Evolutionary conservation across 202 grass and related monocot genomes (phyloP).

Genomic region (Dendrocalamus latiflorus): DNA sequence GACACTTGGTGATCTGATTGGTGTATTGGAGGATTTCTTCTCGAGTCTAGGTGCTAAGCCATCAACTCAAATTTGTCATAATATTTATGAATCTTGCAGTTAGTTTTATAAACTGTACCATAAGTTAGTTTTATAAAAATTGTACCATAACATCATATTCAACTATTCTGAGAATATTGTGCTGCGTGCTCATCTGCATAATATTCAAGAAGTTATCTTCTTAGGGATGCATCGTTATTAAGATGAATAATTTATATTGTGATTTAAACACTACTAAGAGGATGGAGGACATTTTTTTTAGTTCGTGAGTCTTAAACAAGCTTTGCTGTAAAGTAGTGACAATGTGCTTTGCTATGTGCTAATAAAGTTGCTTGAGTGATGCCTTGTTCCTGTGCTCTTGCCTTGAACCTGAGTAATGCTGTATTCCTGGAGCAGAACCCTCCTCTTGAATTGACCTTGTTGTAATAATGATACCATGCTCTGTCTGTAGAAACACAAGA

Average conservation of each 20-base stretch:
- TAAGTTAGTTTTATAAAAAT: not conserved
- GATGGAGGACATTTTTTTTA: not conserved
- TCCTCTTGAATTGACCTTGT: not conserved
- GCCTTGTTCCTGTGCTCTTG: not conserved
- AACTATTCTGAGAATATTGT: not conserved
- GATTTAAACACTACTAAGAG: not conserved
- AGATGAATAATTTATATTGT: not conserved
- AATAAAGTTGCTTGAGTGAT: not conserved
- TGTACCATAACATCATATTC: not conserved
- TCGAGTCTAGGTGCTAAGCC: slow-evolving; percentile 56
- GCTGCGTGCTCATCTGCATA: not conserved
- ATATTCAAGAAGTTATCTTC: not conserved
- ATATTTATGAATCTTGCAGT: not conserved
- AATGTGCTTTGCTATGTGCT: not conserved
- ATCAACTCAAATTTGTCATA: not conserved
- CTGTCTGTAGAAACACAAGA: not conserved
- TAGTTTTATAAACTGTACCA: too few relatives aligned
- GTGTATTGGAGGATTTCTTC: slow-evolving; percentile 94
- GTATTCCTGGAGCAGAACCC: not conserved
- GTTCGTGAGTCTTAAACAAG: not conserved
- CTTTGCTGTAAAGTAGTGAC: not conserved
- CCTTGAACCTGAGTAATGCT: not conserved
- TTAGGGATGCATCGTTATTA: not conserved
- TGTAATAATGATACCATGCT: not conserved
- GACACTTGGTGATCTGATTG: slow-evolving; percentile 86